Conservation (phyloP, 1,284 basidiomycete genomes). For the Phellopilus nigrolimitatus region DNA sequence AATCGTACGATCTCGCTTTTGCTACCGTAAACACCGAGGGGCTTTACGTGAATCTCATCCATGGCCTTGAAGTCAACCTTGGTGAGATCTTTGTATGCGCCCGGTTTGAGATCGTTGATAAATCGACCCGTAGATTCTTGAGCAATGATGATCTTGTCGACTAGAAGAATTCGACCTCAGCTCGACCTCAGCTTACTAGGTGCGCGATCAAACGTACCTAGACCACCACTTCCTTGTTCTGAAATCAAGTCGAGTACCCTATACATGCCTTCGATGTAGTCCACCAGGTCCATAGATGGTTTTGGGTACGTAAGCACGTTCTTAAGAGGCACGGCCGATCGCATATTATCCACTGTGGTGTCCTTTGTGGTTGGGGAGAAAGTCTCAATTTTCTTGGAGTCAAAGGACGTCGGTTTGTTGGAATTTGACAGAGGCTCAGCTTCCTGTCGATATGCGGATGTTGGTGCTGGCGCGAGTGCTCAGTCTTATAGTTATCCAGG, state of each 20-base stretch:
- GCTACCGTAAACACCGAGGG: conserved; percentile 54
- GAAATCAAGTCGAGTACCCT: conserved; percentile 48
- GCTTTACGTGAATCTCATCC: conserved; percentile 39
- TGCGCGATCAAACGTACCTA: conserved; percentile 32
- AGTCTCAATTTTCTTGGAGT: no score
- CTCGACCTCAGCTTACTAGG: background rate
- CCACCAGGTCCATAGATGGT: conserved; percentile 25
- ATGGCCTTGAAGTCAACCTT: conserved; percentile 48
- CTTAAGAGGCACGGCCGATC: background rate
- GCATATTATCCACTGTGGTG: no score
- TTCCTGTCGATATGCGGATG: no score
- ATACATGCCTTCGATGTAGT: conserved; percentile 39
- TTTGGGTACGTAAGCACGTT: background rate
- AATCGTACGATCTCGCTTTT: conserved; percentile 44
- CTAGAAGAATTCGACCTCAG: conserved; percentile 29
- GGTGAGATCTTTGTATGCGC: conserved; percentile 46
- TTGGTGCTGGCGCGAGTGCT: no score
- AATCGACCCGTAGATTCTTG: conserved; percentile 42
- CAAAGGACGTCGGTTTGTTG: no score
- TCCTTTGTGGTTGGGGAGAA: no score
- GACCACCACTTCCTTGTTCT: conserved; percentile 46
- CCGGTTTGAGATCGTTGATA: conserved; percentile 42
- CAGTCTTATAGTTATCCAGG: no score
- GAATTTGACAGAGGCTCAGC: no score
- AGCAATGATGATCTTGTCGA: conserved; percentile 56